phyloP scores from a whole-genome alignment of 2,329 filamentous ascomycete species.

The Aspergillus puulaauensis region DNA sequence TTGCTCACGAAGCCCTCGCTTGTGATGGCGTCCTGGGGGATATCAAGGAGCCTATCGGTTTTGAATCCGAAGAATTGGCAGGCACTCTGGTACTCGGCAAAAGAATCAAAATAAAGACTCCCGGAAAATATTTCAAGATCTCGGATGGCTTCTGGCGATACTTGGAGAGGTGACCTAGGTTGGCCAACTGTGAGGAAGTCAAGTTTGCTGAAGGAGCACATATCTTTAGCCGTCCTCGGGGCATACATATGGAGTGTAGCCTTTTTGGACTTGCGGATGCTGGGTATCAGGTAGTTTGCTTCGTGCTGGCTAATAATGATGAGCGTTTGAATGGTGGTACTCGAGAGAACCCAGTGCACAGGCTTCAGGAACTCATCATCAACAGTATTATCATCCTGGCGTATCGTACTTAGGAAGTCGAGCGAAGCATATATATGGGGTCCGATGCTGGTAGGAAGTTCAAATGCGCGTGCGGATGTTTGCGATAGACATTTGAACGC shows the following conservation, averaged over 20 bases:
- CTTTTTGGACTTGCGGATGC: constrained; percentile 34
- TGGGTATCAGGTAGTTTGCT: constrained; percentile 51
- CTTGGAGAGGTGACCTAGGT: background rate
- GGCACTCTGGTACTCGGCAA: constrained; percentile 51
- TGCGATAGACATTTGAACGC: constrained; percentile 9
- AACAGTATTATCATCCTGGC: constrained; percentile 28
- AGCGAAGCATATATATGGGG: constrained; percentile 2
- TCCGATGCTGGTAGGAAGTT: background rate
- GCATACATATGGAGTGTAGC: constrained; percentile 53
- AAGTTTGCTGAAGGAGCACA: constrained; percentile 46
- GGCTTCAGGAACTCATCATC: constrained; percentile 52
- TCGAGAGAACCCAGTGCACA: constrained; percentile 57
- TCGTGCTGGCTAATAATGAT: constrained; percentile 63
- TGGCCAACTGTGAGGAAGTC: constrained; percentile 40
- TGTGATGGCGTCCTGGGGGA: constrained; percentile 13
- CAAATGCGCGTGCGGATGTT: constrained; percentile 5
- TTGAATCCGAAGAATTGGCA: constrained; percentile 23
- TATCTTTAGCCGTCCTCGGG: constrained; percentile 41
- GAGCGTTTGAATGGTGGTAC: constrained; percentile 25
- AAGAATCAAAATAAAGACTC: constrained; percentile 60
- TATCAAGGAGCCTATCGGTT: constrained; percentile 39
- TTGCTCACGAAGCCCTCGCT: constrained; percentile 30
- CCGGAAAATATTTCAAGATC: constrained; percentile 66
- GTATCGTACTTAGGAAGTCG: constrained; percentile 6
- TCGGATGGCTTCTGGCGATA: constrained; percentile 15